Evolutionary conservation across 2,329 filamentous ascomycete species (phyloP), one percentile per base, ranked within the genome.

Genomic region (Setomelanomma holmii): DNA sequence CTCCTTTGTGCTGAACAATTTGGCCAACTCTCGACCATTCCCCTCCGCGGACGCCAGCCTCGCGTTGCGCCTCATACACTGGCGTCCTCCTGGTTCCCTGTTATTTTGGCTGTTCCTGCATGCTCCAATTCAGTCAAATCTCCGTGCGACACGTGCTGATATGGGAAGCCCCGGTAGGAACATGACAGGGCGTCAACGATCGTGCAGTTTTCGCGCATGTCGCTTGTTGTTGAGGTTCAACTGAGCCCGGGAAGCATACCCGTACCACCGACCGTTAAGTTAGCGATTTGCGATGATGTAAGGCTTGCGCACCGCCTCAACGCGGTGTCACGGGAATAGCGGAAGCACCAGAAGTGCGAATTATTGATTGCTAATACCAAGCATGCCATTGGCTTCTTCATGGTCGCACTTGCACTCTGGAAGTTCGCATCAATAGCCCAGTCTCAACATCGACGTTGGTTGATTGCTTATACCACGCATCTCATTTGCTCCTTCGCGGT

Each of bases 1-100:
- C 17, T 21, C 2, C 24, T 45, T 50, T 3, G 19, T 58, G 56
- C 49, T 56, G 56, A 58, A 45, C 47, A 58, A 56, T 53, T 24
- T 14, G 45, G 33, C 54, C 19, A 22, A 24, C 24, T 51, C 41
- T 49, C 36, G 46, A 34, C 44, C 39, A 35, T 22, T 42, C 27
- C 23, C 21, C 44, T 56, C 56, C 53, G 56, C 56, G 56, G 56
- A 53, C 34, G 14, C 5, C 20, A 43, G 22, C 20, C 43, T 54
- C 36, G 43, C 50, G 50, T 46, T 14, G 27, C 38, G 40, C 33
- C 17, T 20, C 34, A n/a, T 12, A 24, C 4, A 8, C 4, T 21
- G 20, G 5, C 19, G 17, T 33, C 34, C 3, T 14, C 1, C 17
- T 22, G n/a, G 22, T 47, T 6, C 24, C 16, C 19, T 35, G 36